Percentiles rank a stretch among this genome's conserved stretches.
Conservation (phyloP, 345 rosid species). For the Dipteronia sinensis region DNA sequence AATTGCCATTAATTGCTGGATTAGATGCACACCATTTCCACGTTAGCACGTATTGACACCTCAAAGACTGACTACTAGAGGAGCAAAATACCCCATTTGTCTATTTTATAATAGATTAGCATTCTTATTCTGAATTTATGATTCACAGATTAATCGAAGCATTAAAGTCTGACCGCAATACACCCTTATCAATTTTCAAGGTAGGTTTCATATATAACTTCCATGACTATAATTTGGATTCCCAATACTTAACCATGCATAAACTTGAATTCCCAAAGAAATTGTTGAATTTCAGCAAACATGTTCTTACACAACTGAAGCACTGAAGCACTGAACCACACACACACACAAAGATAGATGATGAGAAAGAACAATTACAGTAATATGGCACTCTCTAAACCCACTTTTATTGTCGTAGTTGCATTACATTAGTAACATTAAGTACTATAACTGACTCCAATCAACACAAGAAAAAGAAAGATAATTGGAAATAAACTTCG, state of each 20-base stretch:
- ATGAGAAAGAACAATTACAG: background rate
- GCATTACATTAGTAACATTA: too few relatives aligned
- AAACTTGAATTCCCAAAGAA: background rate
- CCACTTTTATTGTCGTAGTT: background rate
- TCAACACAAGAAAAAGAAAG: background rate
- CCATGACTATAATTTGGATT: background rate
- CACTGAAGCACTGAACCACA: too few relatives aligned
- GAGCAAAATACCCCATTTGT: background rate
- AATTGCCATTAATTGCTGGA: background rate
- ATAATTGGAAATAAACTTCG: background rate
- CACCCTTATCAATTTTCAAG: background rate
- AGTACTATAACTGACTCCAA: conserved; percentile 6
- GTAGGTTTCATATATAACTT: background rate
- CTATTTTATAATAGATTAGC: background rate
- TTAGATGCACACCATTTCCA: background rate
- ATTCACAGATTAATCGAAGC: background rate
- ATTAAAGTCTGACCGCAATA: background rate
- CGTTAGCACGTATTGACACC: background rate
- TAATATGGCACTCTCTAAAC: background rate
- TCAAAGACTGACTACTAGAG: background rate
- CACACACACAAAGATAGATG: background rate
- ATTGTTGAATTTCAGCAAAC: background rate
- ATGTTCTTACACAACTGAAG: background rate
- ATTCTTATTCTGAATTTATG: background rate
- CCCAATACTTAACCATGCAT: background rate